A percentile compares a stretch with the other conserved stretches of the same genome.
Evolutionary conservation across 768 basidiomycete genomes (phyloP).

Genomic region (Naganishia kalamii): DNA sequence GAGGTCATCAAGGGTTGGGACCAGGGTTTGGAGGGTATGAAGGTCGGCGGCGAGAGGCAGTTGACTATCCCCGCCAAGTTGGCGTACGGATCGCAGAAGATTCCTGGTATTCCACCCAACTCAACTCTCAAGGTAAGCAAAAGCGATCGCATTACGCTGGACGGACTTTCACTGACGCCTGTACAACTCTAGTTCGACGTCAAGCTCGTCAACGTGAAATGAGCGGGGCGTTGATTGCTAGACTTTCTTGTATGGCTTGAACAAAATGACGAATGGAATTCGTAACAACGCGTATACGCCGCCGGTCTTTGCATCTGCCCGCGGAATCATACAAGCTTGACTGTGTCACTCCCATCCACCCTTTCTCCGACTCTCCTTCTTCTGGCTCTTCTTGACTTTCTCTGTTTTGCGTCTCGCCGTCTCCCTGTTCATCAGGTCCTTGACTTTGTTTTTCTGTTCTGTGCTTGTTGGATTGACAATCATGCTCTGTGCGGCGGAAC

Average conservation of each 20-base stretch:
- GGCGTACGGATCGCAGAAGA: slow-evolving; percentile 59
- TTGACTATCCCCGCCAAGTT: slow-evolving; percentile 51
- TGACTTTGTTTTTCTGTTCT: slow-evolving; percentile 33
- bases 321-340: not conserved
- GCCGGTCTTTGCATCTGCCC: not conserved
- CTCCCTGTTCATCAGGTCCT: slow-evolving; percentile 26
- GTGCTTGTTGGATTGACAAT: slow-evolving; percentile 33
- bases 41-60: slow-evolving; percentile 73
- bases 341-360: not conserved
- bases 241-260: not conserved
- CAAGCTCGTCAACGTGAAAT: slow-evolving; percentile 30
- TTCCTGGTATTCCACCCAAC: slow-evolving; percentile 59
- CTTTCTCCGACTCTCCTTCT: slow-evolving; percentile 3
- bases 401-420: slow-evolving; percentile 27
- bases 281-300: not conserved
- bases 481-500: slow-evolving; percentile 23
- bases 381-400: slow-evolving; percentile 3
- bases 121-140: slow-evolving; percentile 67
- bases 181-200: not conserved
- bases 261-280: not conserved
- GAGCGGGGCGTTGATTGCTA: too few relatives aligned
- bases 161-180: too few relatives aligned
- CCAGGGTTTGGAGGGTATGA: slow-evolving; percentile 84
- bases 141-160: slow-evolving; percentile 20
- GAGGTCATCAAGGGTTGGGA: slow-evolving; percentile 95